Percentiles rank a stretch among this genome's conserved stretches.
These are phyloP conservation scores for Cylindrodendrum hubeiense DNA, from an alignment of 2,329 filamentous ascomycete species.

Conservation along the genomic window DNA sequence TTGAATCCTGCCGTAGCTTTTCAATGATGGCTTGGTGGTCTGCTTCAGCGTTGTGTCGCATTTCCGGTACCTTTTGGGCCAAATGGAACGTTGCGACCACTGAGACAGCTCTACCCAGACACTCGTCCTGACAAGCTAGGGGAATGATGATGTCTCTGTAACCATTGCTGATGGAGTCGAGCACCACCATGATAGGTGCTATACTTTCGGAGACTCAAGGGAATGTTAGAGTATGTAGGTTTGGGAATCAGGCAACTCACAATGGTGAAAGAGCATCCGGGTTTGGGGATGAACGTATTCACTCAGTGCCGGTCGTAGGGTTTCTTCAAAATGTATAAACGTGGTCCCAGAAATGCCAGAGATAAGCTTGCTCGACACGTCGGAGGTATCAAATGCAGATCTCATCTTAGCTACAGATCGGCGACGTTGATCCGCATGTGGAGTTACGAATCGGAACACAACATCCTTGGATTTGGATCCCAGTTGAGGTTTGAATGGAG, in stretches of 20 bases:
- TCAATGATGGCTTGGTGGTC: constrained; percentile 52
- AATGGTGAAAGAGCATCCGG: constrained; percentile 52
- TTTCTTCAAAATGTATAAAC: no score
- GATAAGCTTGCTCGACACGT: no score
- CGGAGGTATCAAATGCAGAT: no score
- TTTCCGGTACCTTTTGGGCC: constrained; percentile 45
- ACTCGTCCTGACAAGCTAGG: constrained; percentile 52
- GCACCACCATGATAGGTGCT: constrained; percentile 54
- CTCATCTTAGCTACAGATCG: background rate
- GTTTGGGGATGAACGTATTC: constrained; percentile 43
- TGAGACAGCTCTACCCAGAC: constrained; percentile 51
- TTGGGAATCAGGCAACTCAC: constrained; percentile 34
- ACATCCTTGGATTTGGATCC: constrained; percentile 1
- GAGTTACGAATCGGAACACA: no score
- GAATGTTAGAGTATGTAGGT: background rate
- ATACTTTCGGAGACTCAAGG: constrained; percentile 49
- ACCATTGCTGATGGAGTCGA: constrained; percentile 52
- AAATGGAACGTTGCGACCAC: constrained; percentile 56
- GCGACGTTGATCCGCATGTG: no score
- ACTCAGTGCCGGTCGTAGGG: constrained; percentile 39
- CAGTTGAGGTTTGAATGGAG: background rate
- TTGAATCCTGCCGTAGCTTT: constrained; percentile 48
- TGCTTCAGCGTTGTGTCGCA: constrained; percentile 48
- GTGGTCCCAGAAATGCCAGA: no score
- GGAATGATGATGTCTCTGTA: constrained; percentile 55